Evolutionary conservation across 352 stramenopile species (phyloP).

Genomic region (Plasmopara viticola): DNA sequence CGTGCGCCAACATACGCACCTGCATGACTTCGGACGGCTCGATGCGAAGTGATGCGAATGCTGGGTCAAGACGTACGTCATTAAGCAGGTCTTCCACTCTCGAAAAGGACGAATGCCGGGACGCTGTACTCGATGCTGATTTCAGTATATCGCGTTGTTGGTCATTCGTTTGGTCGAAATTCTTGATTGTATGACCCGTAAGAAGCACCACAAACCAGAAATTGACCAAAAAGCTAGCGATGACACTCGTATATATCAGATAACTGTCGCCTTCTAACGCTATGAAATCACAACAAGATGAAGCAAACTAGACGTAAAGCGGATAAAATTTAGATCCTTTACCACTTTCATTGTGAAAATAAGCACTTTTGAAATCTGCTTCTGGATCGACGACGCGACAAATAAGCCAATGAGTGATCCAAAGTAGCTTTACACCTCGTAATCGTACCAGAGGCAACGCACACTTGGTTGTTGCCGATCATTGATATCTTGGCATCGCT

Average conservation of each 20-base stretch:
- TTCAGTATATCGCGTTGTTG: constrained; percentile 19
- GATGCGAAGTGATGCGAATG: constrained; percentile 27
- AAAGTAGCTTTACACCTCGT: not conserved
- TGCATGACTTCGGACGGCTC: constrained; percentile 36
- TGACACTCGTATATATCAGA: constrained; percentile 22
- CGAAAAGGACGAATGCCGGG: constrained; percentile 21
- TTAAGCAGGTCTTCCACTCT: constrained; percentile 23
- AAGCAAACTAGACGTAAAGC: not conserved
- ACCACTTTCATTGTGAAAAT: constrained; percentile 20
- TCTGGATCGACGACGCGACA: constrained; percentile 7
- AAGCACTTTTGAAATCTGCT: constrained; percentile 7
- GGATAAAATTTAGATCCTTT: constrained; percentile 1
- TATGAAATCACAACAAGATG: constrained; percentile 4
- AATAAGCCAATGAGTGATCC: not conserved
- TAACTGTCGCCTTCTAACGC: constrained; percentile 12
- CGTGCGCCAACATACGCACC: constrained; percentile 28
- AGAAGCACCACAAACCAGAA: constrained; percentile 30
- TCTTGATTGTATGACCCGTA: constrained; percentile 18
- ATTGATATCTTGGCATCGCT: constrained; percentile 17
- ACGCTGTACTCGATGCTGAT: constrained; percentile 14
- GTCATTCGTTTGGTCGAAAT: constrained; percentile 7
- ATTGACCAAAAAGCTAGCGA: constrained; percentile 28
- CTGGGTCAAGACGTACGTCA: constrained; percentile 27
- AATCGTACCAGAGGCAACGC: constrained; percentile 26
- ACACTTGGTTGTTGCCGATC: constrained; percentile 24